These are phyloP conservation scores for Phytophthora pisi DNA, from an alignment of 352 stramenopile genomes.

Conservation along the genomic window DNA sequence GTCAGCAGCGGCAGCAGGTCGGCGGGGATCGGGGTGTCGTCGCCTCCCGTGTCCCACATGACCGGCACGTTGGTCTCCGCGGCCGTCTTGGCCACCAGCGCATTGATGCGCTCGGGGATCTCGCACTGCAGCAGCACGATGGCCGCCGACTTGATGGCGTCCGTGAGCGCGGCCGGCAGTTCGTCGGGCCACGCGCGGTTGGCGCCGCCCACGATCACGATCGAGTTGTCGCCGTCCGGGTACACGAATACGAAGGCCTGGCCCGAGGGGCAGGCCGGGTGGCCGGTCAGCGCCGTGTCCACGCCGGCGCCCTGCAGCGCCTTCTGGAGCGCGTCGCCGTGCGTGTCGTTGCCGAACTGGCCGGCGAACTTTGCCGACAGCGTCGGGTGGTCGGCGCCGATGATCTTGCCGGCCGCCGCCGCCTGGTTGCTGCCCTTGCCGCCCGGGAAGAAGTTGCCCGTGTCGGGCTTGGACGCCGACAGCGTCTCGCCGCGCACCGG, in stretches of 20 bases:
- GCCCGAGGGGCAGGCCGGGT: constrained; percentile 58
- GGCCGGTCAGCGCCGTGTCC: constrained; percentile 44
- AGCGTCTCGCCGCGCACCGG: constrained; percentile 75
- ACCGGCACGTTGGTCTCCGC: constrained; percentile 55
- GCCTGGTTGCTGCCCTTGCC: constrained; percentile 87
- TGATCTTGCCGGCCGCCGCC: constrained; percentile 58
- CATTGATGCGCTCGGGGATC: constrained; percentile 66
- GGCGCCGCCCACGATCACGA: constrained; percentile 82
- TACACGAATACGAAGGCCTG: constrained; percentile 88
- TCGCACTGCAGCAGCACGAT: constrained; percentile 81
- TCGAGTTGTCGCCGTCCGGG: constrained; percentile 83
- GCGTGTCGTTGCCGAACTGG: constrained; percentile 78
- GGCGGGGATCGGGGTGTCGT: constrained; percentile 61
- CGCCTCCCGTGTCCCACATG: constrained; percentile 81
- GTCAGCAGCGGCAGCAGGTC: constrained; percentile 63
- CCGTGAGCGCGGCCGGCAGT: constrained; percentile 40
- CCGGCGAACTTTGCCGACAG: constrained; percentile 55
- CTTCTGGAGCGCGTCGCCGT: constrained; percentile 52
- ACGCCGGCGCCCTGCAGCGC: constrained; percentile 44
- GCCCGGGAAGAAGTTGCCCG: constrained; percentile 67
- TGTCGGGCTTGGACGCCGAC: constrained; percentile 54
- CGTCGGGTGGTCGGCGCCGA: constrained; percentile 28
- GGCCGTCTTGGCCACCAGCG: constrained; percentile 53
- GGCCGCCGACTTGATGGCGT: constrained; percentile 55
- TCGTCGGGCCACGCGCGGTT: constrained; percentile 65